Evolutionary conservation across 163 green algal genomes (phyloP).

Genomic region (Trebouxia gelatinosa): DNA sequence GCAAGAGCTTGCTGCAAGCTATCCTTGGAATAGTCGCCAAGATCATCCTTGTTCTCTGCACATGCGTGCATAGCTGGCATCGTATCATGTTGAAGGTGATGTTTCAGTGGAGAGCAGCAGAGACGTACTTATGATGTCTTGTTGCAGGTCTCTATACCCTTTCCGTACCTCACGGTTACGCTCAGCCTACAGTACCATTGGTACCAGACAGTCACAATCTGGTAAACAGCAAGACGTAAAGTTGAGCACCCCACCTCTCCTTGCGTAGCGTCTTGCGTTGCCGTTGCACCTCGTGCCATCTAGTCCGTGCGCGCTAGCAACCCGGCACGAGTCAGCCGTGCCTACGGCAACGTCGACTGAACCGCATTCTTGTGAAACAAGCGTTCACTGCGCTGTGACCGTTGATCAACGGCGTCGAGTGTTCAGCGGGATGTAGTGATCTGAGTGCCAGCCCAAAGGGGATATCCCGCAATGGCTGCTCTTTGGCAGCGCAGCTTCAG

Average conservation of each 20-base stretch:
- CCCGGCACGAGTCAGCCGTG: too few species aligned
- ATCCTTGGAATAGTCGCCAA: conserved; percentile 20
- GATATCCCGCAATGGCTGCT: neutral
- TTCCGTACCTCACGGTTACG: neutral
- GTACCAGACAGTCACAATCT: neutral
- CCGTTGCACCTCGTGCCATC: neutral
- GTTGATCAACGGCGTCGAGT: neutral
- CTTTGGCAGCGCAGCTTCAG: neutral
- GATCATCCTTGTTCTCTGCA: conserved; percentile 25
- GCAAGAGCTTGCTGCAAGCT: conserved; percentile 11
- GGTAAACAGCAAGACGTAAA: neutral
- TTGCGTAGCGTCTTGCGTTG: neutral
- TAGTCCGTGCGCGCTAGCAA: too few species aligned
- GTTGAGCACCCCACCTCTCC: neutral
- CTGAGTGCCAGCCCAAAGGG: neutral
- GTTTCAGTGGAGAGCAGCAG: neutral
- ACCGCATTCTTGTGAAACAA: neutral
- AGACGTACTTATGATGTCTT: neutral
- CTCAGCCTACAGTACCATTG: neutral
- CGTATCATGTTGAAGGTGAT: neutral
- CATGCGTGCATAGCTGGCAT: too few species aligned
- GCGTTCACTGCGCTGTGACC: neutral
- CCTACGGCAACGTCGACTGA: too few species aligned
- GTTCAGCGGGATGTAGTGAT: neutral
- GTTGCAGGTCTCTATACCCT: conserved; percentile 17